Evolutionary conservation across 805 yeast genomes (phyloP).

Genomic region (Ogataea zsoltii): DNA sequence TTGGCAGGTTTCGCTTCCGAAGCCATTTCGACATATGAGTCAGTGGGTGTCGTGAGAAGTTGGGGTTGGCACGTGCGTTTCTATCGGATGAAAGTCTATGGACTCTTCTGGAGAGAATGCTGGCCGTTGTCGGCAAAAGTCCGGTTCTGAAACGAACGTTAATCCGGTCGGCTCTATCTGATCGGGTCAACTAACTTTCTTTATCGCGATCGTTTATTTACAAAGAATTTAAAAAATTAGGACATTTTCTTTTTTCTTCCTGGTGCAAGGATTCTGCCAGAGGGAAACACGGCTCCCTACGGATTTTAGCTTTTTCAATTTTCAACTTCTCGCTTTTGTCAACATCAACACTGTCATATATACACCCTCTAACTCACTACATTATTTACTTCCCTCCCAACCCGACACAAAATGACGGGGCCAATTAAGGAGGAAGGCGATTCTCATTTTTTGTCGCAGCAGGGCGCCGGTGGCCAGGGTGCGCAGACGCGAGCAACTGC

Average conservation of each 20-base stretch:
- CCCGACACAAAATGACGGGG: conserved; percentile 13
- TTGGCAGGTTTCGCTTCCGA: conserved; percentile 15
- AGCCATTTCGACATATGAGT: not conserved
- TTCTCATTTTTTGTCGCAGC: conserved; percentile 9
- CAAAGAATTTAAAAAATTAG: too few species aligned
- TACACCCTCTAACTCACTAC: not conserved
- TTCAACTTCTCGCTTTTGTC: not conserved
- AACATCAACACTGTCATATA: too few species aligned
- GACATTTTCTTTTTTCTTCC: too few species aligned
- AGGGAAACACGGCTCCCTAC: not conserved
- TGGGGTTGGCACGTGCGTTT: too few species aligned
- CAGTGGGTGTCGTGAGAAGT: too few species aligned
- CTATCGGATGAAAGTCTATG: too few species aligned
- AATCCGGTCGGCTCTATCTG: too few species aligned
- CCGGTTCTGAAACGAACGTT: too few species aligned
- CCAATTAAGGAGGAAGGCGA: conserved; percentile 20
- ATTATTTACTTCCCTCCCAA: not conserved
- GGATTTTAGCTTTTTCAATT: not conserved
- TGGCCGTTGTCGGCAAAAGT: too few species aligned
- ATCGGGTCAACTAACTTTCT: too few species aligned
- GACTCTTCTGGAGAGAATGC: too few species aligned
- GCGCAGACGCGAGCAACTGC: conserved; percentile 16
- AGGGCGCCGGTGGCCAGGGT: conserved; percentile 1
- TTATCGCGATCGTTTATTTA: too few species aligned
- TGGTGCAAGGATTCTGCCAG: not conserved